Conservation (phyloP, 1,284 basidiomycete genomes). For the Microbotryum silenes-acaulis region DNA sequence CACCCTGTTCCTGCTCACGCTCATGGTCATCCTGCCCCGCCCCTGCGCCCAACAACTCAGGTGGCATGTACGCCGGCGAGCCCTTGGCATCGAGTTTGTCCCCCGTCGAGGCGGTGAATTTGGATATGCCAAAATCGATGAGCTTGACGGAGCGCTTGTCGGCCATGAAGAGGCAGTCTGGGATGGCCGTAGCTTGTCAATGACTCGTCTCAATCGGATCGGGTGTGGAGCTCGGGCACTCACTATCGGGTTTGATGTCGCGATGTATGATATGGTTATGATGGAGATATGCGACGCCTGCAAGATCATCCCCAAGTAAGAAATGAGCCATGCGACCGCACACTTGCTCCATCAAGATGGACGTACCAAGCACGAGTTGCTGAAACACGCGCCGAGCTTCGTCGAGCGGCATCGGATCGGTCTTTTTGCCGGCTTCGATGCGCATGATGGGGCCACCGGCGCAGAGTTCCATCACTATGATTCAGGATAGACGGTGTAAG, state of each 20-base stretch:
- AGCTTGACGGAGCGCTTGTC: slow-evolving; percentile 47
- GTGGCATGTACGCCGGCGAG: slow-evolving; percentile 52
- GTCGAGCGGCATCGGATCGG: slow-evolving; percentile 36
- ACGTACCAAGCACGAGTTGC: slow-evolving; percentile 48
- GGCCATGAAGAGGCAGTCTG: slow-evolving; percentile 49
- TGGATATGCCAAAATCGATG: slow-evolving; percentile 50
- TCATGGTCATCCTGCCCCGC: background rate
- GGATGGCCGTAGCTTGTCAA: slow-evolving; percentile 35
- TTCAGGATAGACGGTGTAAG: background rate
- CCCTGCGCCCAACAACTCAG: slow-evolving; percentile 41
- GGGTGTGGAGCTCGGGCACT: background rate
- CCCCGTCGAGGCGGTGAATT: slow-evolving; percentile 46
- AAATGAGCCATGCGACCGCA: background rate
- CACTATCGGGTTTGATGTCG: slow-evolving; percentile 43
- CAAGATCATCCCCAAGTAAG: background rate
- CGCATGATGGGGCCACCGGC: slow-evolving; percentile 48
- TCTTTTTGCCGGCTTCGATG: slow-evolving; percentile 39
- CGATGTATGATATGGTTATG: slow-evolving; percentile 46
- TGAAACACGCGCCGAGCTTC: slow-evolving; percentile 47
- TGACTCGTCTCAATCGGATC: slow-evolving; percentile 40
- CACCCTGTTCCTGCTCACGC: background rate
- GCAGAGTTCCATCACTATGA: slow-evolving; percentile 45
- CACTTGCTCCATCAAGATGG: background rate
- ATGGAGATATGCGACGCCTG: slow-evolving; percentile 46
- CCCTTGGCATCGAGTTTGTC: slow-evolving; percentile 47